Conservation (phyloP, 2,329 filamentous ascomycete species). For the Ascochyta lentis region DNA sequence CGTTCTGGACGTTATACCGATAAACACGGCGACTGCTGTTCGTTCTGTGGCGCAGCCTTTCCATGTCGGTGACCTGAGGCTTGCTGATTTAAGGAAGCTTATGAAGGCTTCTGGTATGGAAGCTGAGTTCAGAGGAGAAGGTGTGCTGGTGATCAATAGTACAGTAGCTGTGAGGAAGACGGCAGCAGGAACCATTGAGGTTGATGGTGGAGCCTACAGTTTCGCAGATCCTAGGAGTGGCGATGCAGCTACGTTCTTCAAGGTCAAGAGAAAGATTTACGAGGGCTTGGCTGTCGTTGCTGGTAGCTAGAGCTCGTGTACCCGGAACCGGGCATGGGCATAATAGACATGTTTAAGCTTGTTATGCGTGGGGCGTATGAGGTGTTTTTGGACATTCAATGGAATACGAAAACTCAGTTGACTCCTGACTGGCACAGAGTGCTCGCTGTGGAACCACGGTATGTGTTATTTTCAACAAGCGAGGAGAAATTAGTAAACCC, state of each 20-base stretch:
- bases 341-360: no score
- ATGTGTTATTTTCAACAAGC: neutral
- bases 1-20: slow-evolving; percentile 65
- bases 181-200: slow-evolving; percentile 83
- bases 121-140: slow-evolving; percentile 92
- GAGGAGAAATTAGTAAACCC: no score
- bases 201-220: slow-evolving; percentile 65
- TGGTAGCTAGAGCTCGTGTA: slow-evolving; percentile 59
- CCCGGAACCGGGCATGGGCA: neutral
- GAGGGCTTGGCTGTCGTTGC: slow-evolving; percentile 91
- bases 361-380: no score
- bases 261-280: slow-evolving; percentile 90
- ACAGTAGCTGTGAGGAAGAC: slow-evolving; percentile 88
- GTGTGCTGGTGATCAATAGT: slow-evolving; percentile 87
- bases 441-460: slow-evolving; percentile 52
- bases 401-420: neutral
- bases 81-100: slow-evolving; percentile 84
- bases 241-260: slow-evolving; percentile 74
- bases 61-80: slow-evolving; percentile 89
- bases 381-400: slow-evolving; percentile 22
- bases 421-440: slow-evolving; percentile 58
- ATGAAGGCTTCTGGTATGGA: slow-evolving; percentile 82
- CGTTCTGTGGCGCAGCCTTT: slow-evolving; percentile 83
- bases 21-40: slow-evolving; percentile 72
- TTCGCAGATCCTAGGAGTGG: slow-evolving; percentile 53